These are phyloP conservation scores for Blastobotrys ciferrii DNA, from an alignment of 1,139 yeast genomes.

Conservation along the genomic window DNA sequence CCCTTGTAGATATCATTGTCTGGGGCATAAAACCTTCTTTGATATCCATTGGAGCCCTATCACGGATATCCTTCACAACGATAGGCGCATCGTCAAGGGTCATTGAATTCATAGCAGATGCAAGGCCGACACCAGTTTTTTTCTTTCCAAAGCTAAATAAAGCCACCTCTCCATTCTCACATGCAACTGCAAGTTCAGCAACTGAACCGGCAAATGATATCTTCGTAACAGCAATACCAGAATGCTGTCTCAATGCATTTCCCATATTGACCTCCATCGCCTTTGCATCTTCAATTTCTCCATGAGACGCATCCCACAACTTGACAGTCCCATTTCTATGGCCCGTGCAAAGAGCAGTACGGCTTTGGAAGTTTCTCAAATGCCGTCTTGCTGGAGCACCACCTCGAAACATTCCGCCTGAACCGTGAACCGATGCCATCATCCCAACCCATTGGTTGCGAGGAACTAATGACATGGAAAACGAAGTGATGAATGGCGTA, in stretches of 20 bases:
- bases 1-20: constrained; percentile 45
- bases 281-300: constrained; percentile 62
- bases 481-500: constrained; percentile 64
- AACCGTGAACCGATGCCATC: constrained; percentile 47
- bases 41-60: constrained; percentile 44
- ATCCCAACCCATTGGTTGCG: constrained; percentile 76
- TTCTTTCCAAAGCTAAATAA: constrained; percentile 71
- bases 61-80: constrained; percentile 34
- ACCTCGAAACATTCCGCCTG: constrained; percentile 53
- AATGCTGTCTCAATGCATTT: constrained; percentile 45
- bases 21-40: constrained; percentile 72
- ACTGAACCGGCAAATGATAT: constrained; percentile 76
- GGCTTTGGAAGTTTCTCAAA: constrained; percentile 55
- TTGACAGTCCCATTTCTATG: constrained; percentile 78
- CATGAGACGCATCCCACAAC: constrained; percentile 77
- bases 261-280: constrained; percentile 56
- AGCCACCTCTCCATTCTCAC: constrained; percentile 70
- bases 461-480: constrained; percentile 55
- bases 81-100: constrained; percentile 17
- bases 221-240: constrained; percentile 47
- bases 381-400: constrained; percentile 66
- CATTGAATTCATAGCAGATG: not conserved
- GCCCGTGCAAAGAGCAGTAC: constrained; percentile 74
- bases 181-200: constrained; percentile 72
- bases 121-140: constrained; percentile 13